These are phyloP conservation scores for Aspergillus novofumigatus DNA, from an alignment of 2,329 filamentous ascomycete genomes.

Conservation along the genomic window DNA sequence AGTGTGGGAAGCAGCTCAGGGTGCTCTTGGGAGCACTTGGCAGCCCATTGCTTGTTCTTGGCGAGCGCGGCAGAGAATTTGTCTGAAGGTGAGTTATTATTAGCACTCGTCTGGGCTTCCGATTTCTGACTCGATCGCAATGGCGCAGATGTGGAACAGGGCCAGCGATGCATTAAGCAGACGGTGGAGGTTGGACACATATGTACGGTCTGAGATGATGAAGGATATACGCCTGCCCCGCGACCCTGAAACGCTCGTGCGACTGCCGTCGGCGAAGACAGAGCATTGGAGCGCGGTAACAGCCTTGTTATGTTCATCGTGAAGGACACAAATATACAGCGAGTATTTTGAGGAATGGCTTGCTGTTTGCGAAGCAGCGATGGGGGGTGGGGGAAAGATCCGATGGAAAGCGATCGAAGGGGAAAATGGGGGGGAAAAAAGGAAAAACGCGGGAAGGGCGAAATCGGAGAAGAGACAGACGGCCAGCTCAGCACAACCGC, in stretches of 20 bases:
- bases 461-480: neutral
- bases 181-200: neutral
- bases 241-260: constrained; percentile 4
- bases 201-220: neutral
- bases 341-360: neutral
- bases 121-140: neutral
- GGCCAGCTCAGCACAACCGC: neutral
- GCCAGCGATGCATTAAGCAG: neutral
- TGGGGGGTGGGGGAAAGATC: neutral
- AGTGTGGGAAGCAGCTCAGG: constrained; percentile 68
- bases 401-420: constrained; percentile 2
- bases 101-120: neutral
- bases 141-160: neutral
- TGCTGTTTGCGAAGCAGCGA: constrained; percentile 1
- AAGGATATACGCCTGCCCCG: neutral
- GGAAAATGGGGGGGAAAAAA: constrained; percentile 2
- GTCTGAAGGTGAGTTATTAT: neutral
- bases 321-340: neutral
- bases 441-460: neutral
- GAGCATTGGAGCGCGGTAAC: constrained; percentile 14
- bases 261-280: constrained; percentile 10
- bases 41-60: constrained; percentile 68
- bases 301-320: constrained; percentile 22
- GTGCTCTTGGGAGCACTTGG: constrained; percentile 60
- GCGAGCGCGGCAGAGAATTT: constrained; percentile 24